These are phyloP conservation scores for Pugionium dolabratum DNA, from an alignment of 345 rosid genomes.

Conservation along the genomic window DNA sequence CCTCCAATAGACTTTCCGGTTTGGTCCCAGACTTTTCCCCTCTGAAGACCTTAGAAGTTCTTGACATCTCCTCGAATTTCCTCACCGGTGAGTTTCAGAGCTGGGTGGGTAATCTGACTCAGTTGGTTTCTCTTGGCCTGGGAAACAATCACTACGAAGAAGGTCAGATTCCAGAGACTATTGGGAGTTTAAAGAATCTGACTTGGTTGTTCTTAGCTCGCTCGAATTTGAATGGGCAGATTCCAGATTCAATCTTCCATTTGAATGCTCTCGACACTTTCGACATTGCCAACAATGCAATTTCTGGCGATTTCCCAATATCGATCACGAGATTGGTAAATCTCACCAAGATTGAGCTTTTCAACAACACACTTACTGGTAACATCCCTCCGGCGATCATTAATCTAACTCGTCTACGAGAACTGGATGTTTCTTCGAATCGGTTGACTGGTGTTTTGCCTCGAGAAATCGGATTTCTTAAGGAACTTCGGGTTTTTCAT, in stretches of 20 bases:
- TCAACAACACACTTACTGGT: constrained; percentile 56
- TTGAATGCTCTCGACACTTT: constrained; percentile 49
- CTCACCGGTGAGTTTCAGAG: constrained; percentile 62
- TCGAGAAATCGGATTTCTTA: constrained; percentile 50
- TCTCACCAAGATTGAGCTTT: constrained; percentile 69
- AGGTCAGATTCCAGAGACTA: constrained; percentile 54
- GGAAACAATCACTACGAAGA: constrained; percentile 52
- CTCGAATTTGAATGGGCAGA: constrained; percentile 50
- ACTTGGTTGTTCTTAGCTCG: constrained; percentile 52
- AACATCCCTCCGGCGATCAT: constrained; percentile 60
- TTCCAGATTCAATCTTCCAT: constrained; percentile 64
- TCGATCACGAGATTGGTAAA: constrained; percentile 55
- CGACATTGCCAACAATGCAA: constrained; percentile 57
- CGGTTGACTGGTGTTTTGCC: constrained; percentile 59
- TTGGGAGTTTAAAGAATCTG: constrained; percentile 71
- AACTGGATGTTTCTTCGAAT: constrained; percentile 69
- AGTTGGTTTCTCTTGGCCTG: constrained; percentile 49
- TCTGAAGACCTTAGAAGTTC: constrained; percentile 48
- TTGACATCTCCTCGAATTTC: constrained; percentile 55
- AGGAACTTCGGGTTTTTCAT: constrained; percentile 61
- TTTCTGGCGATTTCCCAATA: constrained; percentile 59
- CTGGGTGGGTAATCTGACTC: constrained; percentile 67
- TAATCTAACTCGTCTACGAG: constrained; percentile 51
- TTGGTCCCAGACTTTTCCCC: constrained; percentile 62
- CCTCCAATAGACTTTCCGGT: constrained; percentile 56